Evolutionary conservation across 768 basidiomycete species (phyloP), one percentile per base, ranked within the genome.

Genomic region (Trametes cinnabarina): DNA sequence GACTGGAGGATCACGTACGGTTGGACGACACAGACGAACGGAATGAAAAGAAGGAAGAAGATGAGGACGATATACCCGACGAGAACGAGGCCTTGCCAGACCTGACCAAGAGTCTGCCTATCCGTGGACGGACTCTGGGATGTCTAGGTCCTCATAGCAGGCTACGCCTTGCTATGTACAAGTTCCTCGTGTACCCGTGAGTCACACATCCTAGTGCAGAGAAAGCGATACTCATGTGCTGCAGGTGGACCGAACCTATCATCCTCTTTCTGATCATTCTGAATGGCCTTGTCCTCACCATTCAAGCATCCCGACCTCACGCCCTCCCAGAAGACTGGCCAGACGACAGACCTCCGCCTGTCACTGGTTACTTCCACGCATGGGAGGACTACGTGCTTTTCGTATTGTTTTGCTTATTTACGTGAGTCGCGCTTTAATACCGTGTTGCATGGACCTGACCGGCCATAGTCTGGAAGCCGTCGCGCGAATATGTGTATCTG

Each of bases 341-440:
- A 40, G 72, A 74, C 55, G 74, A 73, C 26, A 65, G 28, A n/a
- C 69, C 76, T 10, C 71, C 79, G 8, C 74, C 75, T 30, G 65
- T 80, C 20, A 72, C 68, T 47, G 93, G 93, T 8, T 98, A 90
- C 75, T 97, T 98, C 73, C 84, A 87, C 58, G 63, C 73, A 12
- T 98, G 95, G 95, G 92, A 94, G 66, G 95, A 98, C 71, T 87
- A 83, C 66, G 85, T 79, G 19, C 76, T 98, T n/a, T 92, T 98
- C 70, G 81, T 67, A 19, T 74, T 98, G 52, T 98, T 98, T 73
- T 73, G 87, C 57, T 66, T 91, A 64, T 98, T 93, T 79, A 94
- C 93, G 89, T 88, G 74, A 66, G 87, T 81, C 14, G 20, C 41
- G 17, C 39, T 12, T 10, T 10, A 19, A 9, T 48, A 32, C 30